phyloP scores from a whole-genome alignment of 2,329 filamentous ascomycete genomes.

The Dothistroma pini region DNA sequence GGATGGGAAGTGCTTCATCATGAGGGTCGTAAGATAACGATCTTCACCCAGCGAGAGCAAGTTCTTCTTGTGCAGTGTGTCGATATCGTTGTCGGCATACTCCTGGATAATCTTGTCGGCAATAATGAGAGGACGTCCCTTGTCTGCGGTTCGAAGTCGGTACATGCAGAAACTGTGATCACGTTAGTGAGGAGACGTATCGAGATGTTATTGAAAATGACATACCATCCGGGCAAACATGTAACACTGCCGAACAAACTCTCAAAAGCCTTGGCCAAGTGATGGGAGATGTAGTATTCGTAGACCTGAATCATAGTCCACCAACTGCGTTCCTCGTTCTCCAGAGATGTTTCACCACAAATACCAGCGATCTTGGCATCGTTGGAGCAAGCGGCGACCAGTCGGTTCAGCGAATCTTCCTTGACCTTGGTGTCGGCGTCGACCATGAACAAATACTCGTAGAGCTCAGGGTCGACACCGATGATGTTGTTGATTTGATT shows the following conservation, averaged over 20 bases:
- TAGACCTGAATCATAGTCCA: slow-evolving; percentile 99
- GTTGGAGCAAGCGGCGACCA: slow-evolving; percentile 89
- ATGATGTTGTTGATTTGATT: slow-evolving; percentile 99
- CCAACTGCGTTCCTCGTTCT: slow-evolving; percentile 93
- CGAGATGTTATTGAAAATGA: slow-evolving; percentile 28
- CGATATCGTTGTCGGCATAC: slow-evolving; percentile 83
- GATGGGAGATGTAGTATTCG: slow-evolving; percentile 98
- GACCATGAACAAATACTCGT: slow-evolving; percentile 96
- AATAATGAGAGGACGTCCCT: slow-evolving; percentile 91
- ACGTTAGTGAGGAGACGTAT: background rate
- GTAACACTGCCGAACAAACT: slow-evolving; percentile 97
- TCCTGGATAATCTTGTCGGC: slow-evolving; percentile 82
- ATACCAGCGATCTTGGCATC: slow-evolving; percentile 96
- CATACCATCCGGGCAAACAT: slow-evolving; percentile 97
- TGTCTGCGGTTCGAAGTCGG: slow-evolving; percentile 86
- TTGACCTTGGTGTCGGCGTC: slow-evolving; percentile 94
- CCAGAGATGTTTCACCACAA: slow-evolving; percentile 91
- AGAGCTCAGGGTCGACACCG: slow-evolving; percentile 92
- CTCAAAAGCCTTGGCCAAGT: slow-evolving; percentile 94
- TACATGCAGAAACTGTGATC: slow-evolving; percentile 92
- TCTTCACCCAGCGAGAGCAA: slow-evolving; percentile 90
- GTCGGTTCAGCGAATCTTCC: slow-evolving; percentile 86
- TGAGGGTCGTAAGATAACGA: slow-evolving; percentile 93
- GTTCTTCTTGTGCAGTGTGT: slow-evolving; percentile 95
- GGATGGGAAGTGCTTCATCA: slow-evolving; percentile 94